Base-by-base conservation (phyloP, 352 stramenopile species). In the Phytophthora chlamydospora region DNA sequence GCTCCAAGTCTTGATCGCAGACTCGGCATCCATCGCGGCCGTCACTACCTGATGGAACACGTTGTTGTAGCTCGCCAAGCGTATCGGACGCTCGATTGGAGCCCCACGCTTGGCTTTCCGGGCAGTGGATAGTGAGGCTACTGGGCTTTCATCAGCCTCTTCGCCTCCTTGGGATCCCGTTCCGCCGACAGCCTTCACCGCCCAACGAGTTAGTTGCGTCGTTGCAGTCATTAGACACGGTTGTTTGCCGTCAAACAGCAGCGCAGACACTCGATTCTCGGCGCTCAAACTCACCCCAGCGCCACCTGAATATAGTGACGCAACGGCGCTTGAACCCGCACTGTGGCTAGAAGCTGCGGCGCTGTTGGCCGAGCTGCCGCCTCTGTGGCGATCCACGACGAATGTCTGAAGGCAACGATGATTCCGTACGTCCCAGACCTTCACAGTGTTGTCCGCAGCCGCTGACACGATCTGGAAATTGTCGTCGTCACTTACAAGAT, bases 11-110 rank as follows among this genome's bases (percentile, higher is more conserved):
- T 91, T 90, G 50, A 95, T 83, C 14, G 88, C 69, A 29, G 79
- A 88, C 43, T 91, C 80, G 9, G 84, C 56, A 36, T 83, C 88
- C 75, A 91, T 84, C 19, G 89, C 74, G 13, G 86, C 81, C 9
- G 77, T 93, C 54, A 95, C 83, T 31, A 95, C 80, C 35, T 95
- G 86, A 33, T 94, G 85, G 39, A 96, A 96, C 12, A 90, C 84
- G 39, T 62, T 68, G 57, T 96, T 96, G 73, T 93, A 96, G 21
- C 78, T 75, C 38, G 77, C 77, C 19, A 91, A 60, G 19, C 74
- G 76, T 47, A 88, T 83, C 1, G 80, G 66, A 27, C 65, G 58
- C 39, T 69, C 58, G 2, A 58, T 17, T 1, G 47, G 41, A 39
- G 19, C 40, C 6, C 39, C 51, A 29, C 58, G 58, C 21, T 62